A percentile compares a stretch with the other conserved stretches of the same genome.
Conservation (phyloP, 305 asterid genomes). For the Fraxinus sp. region DNA sequence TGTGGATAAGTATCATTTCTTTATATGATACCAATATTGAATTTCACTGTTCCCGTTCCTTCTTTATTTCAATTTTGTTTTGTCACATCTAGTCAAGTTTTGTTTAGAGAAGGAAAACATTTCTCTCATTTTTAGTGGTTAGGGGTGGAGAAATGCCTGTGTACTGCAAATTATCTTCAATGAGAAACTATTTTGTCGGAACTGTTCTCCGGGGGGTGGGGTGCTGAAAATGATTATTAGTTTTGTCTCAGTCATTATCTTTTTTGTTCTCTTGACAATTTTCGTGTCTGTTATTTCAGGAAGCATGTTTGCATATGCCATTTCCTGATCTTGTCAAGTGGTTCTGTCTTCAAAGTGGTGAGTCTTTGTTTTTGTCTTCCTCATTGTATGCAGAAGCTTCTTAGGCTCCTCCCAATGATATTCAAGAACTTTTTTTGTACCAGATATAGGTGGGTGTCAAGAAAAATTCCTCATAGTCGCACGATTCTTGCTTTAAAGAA, state of each 20-base stretch:
- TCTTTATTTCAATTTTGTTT: conserved; percentile 15
- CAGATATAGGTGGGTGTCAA: background rate
- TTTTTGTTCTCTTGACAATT: conserved; percentile 19
- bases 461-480: background rate
- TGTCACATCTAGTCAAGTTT: conserved; percentile 1
- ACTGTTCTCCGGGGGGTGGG: background rate
- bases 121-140: background rate
- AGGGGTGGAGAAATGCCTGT: background rate
- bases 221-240: background rate
- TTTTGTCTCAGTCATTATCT: background rate
- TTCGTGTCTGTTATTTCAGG: conserved; percentile 40
- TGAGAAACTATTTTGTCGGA: background rate
- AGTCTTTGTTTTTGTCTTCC: conserved; percentile 19
- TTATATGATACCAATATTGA: background rate
- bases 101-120: background rate
- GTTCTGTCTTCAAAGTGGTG: conserved; percentile 37
- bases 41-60: background rate
- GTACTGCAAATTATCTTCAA: background rate
- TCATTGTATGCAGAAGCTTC: conserved; percentile 15
- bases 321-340: conserved; percentile 40
- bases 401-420: conserved; percentile 15
- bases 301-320: conserved; percentile 59
- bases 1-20: background rate
- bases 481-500: background rate
- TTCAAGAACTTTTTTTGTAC: background rate